Conservation (phyloP, 768 basidiomycete genomes). For the Suillus hirtellus region DNA sequence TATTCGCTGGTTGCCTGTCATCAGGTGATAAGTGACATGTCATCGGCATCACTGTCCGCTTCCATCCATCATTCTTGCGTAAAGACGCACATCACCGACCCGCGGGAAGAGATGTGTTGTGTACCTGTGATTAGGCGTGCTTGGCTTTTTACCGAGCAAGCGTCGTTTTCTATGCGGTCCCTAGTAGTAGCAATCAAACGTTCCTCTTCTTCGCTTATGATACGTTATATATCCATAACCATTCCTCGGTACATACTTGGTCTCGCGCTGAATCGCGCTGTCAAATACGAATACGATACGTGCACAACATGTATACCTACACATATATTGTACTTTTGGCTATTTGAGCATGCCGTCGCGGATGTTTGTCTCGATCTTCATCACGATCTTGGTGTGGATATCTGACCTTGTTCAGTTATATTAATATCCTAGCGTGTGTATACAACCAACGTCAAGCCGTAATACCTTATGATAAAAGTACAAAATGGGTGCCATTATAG, state of each 20-base stretch:
- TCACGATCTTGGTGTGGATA: not conserved
- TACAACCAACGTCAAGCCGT: slow-evolving; percentile 1
- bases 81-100: slow-evolving; percentile 2
- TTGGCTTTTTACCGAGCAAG: slow-evolving; percentile 6
- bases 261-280: not conserved
- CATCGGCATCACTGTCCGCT: not conserved
- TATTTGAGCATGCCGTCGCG: not conserved
- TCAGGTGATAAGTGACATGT: not conserved
- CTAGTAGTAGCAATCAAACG: not conserved
- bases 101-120: slow-evolving; percentile 1
- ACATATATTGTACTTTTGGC: not conserved
- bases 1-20: slow-evolving; percentile 22
- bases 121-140: slow-evolving; percentile 1
- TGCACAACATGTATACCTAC: not conserved
- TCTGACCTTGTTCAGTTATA: slow-evolving; percentile 9
- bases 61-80: slow-evolving; percentile 1
- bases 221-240: not conserved
- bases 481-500: too few relatives aligned
- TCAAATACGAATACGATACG: slow-evolving; percentile 1
- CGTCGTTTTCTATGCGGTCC: slow-evolving; percentile 1
- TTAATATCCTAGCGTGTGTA: slow-evolving; percentile 4
- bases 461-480: not conserved
- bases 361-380: not conserved
- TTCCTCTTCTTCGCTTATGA: not conserved
- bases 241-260: not conserved